Percentiles rank a stretch among this genome's conserved stretches.
Conservation (phyloP, 192 early-diverging fungal genomes). For the Cladochytrium replicatum region DNA sequence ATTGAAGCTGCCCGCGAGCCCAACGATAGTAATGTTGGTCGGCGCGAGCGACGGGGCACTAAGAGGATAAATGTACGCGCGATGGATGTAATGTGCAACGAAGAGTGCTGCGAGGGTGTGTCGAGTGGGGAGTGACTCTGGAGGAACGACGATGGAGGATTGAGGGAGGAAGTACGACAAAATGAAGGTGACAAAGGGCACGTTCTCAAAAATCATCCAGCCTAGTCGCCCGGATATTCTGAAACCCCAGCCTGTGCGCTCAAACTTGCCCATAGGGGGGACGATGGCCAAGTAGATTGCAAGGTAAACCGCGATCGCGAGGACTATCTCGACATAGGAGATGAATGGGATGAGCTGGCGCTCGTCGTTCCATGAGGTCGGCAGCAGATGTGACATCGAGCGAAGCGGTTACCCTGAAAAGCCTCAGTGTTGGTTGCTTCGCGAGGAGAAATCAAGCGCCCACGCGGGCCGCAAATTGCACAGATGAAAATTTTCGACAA, state of each 20-base stretch:
- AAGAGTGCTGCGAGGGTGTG: background rate
- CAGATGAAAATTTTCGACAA: too few relatives aligned
- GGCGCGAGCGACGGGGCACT: background rate
- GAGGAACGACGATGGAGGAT: background rate
- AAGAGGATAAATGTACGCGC: background rate
- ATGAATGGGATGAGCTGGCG: too few relatives aligned
- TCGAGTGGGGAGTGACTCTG: background rate
- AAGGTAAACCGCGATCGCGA: too few relatives aligned
- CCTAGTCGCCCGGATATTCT: constrained; percentile 5
- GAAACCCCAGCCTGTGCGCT: background rate
- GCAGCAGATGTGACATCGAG: too few relatives aligned
- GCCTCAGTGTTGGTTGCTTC: too few relatives aligned
- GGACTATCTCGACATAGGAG: too few relatives aligned
- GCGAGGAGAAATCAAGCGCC: too few relatives aligned
- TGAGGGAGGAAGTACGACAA: background rate
- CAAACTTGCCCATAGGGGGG: constrained; percentile 5
- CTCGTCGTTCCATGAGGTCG: too few relatives aligned
- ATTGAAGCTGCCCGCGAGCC: background rate
- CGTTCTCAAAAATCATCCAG: constrained; percentile 13
- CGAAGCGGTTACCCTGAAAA: too few relatives aligned
- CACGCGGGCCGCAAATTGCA: too few relatives aligned
- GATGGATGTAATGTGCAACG: background rate
- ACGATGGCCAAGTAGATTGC: too few relatives aligned
- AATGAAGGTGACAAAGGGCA: constrained; percentile 7
- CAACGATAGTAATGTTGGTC: background rate